Evolutionary conservation across 306 rosid genomes (phyloP), one percentile per base, ranked within the genome.

Genomic region (Phaseolus lunatus): DNA sequence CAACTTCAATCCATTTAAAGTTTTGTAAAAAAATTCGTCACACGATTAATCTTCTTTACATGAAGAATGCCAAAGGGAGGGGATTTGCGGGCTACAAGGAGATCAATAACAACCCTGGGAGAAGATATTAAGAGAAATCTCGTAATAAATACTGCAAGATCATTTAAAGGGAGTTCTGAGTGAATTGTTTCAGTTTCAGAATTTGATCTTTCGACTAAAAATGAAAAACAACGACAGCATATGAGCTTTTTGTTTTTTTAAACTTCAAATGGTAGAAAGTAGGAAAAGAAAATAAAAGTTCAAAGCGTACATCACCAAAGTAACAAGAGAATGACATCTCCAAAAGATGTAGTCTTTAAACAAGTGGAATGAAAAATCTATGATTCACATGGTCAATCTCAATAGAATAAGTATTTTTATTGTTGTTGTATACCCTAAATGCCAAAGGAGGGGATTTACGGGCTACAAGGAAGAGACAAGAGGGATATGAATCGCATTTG

Each of bases 391-490:
- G 8, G 12, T 7, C 23, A n/a, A 15, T 5, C 54, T 48, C 54
- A 48, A 7, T 50, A 1, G 56, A 49, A n/a, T n/a, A 49, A 49
- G 11, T n/a, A 2, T 8, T 43, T 12, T 43, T 9, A 1, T 3
- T 9, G 12, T 8, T 49, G 22, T n/a, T 16, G 20, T 16, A 49
- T 49, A n/a, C 4, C 3, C 57, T 18, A 18, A 50, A 50, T 50
- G 57, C 4, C 57, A 50, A 18, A n/a, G 56, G 14, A 50, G 27
- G 27, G 12, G 31, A 54, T 10, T 53, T 22, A 54, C 9, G 62
- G 63, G 39, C 56, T 49, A 48, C 35, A 71, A 61, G 47, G 72
- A 50, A 70, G 68, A 26, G 31, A 22, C 54, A 18, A 44, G 23
- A 58, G 26, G 44, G 19, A 72, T 53, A 64, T 37, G 52, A 43